Evolutionary conservation across 1,284 basidiomycete genomes (phyloP), one percentile per base, ranked within the genome.

Genomic region (Fomitopsis betulina): DNA sequence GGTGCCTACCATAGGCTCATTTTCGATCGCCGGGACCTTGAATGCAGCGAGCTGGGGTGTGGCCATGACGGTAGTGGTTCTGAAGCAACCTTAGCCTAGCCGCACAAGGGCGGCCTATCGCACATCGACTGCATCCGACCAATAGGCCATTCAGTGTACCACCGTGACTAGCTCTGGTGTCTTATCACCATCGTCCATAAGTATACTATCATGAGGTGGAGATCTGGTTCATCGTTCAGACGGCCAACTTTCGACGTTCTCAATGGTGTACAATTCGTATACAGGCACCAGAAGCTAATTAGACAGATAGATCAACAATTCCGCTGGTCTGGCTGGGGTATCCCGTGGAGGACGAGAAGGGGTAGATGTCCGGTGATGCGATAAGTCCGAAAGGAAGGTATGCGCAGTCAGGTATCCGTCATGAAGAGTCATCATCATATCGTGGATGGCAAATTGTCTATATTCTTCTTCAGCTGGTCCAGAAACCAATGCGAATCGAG

Each of bases 1-100:
- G 17, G 27, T 2, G 72, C 81, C 68, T 67, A 93, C 93, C 91
- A 96, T 91, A 54, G 92, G 90, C 76, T 97, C 95, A 87, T 98
- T 98, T 59, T 90, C 82, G 70, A 94, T 82, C 37, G 75, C 79
- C 40, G 94, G 94, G 57, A 92, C 81, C 70, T 87, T 89, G 85
- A 95, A 95, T 15, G 83, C 67, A 23, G 91, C 93, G 56, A 95
- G 86, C 67, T 93, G 86, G 53, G 89, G 83, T 54, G 79, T 82
- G 53, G 81, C 57, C 70, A 72, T 72, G n/a, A n/a, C n/a, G 57
- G 57, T 62, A 56, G 47, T 32, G 30, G 62, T 54, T 33, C 39
- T 50, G 55, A 43, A 38, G 45, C 55, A 53, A 21, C 19, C 27
- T 25, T 39, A 17, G 35, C 12, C 5, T 40, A 27, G 1, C 23